phyloP scores from a whole-genome alignment of 2,329 filamentous ascomycete species.

The Epichloe elymi region DNA sequence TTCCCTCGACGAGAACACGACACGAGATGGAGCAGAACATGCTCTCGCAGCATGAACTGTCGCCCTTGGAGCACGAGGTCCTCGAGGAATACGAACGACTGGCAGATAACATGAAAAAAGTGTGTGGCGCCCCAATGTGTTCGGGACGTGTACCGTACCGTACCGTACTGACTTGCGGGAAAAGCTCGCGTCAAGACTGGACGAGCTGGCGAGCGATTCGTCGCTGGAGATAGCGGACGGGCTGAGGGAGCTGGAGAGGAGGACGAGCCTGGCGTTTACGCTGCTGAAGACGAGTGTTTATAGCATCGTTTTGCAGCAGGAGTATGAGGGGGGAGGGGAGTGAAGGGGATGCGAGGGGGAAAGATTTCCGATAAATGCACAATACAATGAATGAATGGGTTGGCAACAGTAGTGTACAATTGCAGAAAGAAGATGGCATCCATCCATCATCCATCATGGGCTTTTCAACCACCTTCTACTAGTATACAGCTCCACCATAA shows the following conservation, averaged over 20 bases:
- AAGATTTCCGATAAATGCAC: no score
- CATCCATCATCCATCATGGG: no score
- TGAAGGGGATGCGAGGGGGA: conserved; percentile 12
- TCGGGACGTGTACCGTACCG: no score
- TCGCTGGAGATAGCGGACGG: conserved; percentile 77
- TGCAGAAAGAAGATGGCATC: no score
- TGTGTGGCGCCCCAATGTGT: conserved; percentile 23
- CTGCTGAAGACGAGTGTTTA: conserved; percentile 96
- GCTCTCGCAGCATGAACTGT: conserved; percentile 43
- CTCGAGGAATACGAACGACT: conserved; percentile 86
- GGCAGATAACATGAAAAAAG: conserved; percentile 83
- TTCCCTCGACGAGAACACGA: background rate
- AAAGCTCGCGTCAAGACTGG: conserved; percentile 47
- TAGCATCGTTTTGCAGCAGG: conserved; percentile 95
- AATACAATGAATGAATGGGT: no score
- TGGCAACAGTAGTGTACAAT: no score
- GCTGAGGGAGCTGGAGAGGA: conserved; percentile 76
- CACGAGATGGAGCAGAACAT: conserved; percentile 13
- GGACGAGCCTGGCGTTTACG: conserved; percentile 90
- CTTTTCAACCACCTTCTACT: conserved; percentile 11
- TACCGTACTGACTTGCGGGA: background rate
- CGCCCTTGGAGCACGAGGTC: conserved; percentile 82
- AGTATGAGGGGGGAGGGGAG: conserved; percentile 62
- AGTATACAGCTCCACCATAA: conserved; percentile 67
- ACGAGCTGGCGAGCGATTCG: conserved; percentile 53